Evolutionary conservation across 2,329 filamentous ascomycete genomes (phyloP).

Genomic region (Anthostomella pinea): DNA sequence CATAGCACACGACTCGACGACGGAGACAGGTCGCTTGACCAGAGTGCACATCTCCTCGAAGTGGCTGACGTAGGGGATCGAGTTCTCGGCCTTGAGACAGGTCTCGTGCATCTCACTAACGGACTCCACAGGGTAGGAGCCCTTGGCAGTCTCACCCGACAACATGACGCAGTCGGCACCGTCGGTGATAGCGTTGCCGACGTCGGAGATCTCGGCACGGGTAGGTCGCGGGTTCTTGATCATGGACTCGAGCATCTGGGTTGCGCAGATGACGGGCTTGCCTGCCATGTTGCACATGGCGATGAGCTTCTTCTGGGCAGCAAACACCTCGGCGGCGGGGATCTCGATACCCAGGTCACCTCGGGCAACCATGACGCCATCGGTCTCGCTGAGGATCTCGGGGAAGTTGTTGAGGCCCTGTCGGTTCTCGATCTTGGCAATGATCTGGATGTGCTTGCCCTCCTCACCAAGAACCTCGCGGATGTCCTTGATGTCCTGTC

Average conservation of each 20-base stretch:
- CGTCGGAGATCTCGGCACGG: constrained; percentile 96
- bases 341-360: constrained; percentile 99
- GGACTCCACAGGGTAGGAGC: constrained; percentile 86
- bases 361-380: constrained; percentile 99
- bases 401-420: constrained; percentile 99
- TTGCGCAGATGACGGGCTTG: constrained; percentile 98
- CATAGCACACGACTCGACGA: constrained; percentile 94
- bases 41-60: constrained; percentile 93
- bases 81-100: constrained; percentile 93
- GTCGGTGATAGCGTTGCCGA: constrained; percentile 96
- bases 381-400: constrained; percentile 92
- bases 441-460: constrained; percentile 97
- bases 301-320: constrained; percentile 99
- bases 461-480: constrained; percentile 86
- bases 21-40: constrained; percentile 77
- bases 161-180: constrained; percentile 99
- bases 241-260: constrained; percentile 99
- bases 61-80: constrained; percentile 93
- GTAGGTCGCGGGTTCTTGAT: constrained; percentile 99
- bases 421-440: constrained; percentile 99
- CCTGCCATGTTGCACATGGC: constrained; percentile 99
- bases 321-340: constrained; percentile 95
- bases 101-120: constrained; percentile 98
- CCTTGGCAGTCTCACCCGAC: constrained; percentile 98
- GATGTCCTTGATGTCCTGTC: constrained; percentile 87